These are phyloP conservation scores for Coniella vitis DNA, from an alignment of 2,329 filamentous ascomycete genomes.

Conservation along the genomic window DNA sequence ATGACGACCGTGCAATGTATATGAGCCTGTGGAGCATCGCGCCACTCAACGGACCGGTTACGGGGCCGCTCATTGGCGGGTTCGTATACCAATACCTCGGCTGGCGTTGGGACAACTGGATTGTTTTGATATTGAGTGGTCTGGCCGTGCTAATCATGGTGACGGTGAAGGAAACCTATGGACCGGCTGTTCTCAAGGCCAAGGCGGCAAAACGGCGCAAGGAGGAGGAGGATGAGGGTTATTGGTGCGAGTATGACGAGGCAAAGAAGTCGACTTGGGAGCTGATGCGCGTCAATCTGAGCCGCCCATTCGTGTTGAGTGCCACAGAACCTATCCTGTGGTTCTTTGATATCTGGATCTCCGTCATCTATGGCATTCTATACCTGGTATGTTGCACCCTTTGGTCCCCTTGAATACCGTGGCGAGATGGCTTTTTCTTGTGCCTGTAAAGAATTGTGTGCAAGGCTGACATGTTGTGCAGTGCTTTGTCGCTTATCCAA, in stretches of 20 bases:
- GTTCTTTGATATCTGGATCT: constrained; percentile 68
- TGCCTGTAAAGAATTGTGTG: too few relatives aligned
- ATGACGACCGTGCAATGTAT: constrained; percentile 72
- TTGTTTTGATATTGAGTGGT: constrained; percentile 66
- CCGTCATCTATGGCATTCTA: constrained; percentile 77
- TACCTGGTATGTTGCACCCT: constrained; percentile 15
- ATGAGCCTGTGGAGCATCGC: constrained; percentile 81
- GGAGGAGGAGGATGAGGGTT: constrained; percentile 63
- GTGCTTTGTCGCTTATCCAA: constrained; percentile 85
- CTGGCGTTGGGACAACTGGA: constrained; percentile 86
- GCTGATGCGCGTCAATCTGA: constrained; percentile 68
- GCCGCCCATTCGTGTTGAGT: constrained; percentile 69
- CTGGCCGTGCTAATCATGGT: constrained; percentile 52
- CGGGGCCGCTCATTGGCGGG: constrained; percentile 64
- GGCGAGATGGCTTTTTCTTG: too few relatives aligned
- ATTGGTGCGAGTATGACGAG: constrained; percentile 77
- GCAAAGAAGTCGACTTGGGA: constrained; percentile 51
- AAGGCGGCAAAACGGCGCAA: constrained; percentile 59
- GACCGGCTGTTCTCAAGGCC: constrained; percentile 60
- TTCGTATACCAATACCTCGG: constrained; percentile 72
- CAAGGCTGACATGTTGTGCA: not conserved
- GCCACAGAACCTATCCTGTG: constrained; percentile 75
- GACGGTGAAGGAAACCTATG: constrained; percentile 68
- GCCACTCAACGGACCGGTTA: constrained; percentile 67
- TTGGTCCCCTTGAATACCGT: not conserved